Evolutionary conservation across 2,329 filamentous ascomycete genomes (phyloP).

Genomic region (Diaporthe caulivora): DNA sequence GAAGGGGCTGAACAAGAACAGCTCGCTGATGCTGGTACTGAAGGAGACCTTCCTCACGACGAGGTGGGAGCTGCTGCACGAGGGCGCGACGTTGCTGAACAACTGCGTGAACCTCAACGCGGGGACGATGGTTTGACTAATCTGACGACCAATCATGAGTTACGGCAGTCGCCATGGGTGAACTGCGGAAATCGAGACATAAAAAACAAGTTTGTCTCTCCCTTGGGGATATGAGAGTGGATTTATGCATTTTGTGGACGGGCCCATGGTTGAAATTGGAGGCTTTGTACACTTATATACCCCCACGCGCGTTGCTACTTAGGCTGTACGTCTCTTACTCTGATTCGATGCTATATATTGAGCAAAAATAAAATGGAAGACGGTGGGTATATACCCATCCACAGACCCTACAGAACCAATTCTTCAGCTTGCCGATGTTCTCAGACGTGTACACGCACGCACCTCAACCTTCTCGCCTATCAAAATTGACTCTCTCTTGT

Average conservation of each 20-base stretch:
- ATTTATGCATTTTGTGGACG: background rate
- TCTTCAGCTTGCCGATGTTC: background rate
- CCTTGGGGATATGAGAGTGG: background rate
- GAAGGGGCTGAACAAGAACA: conserved; percentile 83
- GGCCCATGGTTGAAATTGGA: conserved; percentile 2
- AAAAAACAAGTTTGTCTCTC: background rate
- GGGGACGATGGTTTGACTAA: conserved; percentile 49
- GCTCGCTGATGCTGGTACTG: conserved; percentile 84
- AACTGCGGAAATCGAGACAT: background rate
- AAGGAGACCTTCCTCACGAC: conserved; percentile 85
- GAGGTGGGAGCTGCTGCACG: conserved; percentile 91
- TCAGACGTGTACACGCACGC: background rate
- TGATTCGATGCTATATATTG: background rate
- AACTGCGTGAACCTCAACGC: conserved; percentile 79
- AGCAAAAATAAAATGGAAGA: background rate
- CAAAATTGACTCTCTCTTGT: no score
- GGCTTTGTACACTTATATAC: conserved; percentile 42
- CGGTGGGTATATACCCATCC: background rate
- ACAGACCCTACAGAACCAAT: background rate
- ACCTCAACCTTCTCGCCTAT: no score
- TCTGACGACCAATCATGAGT: background rate
- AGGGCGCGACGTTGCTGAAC: conserved; percentile 82
- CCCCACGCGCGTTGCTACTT: conserved; percentile 40
- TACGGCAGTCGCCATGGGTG: background rate
- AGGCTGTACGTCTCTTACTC: conserved; percentile 7